Evolutionary conservation across 768 basidiomycete species (phyloP).

Genomic region (Russula foetens): DNA sequence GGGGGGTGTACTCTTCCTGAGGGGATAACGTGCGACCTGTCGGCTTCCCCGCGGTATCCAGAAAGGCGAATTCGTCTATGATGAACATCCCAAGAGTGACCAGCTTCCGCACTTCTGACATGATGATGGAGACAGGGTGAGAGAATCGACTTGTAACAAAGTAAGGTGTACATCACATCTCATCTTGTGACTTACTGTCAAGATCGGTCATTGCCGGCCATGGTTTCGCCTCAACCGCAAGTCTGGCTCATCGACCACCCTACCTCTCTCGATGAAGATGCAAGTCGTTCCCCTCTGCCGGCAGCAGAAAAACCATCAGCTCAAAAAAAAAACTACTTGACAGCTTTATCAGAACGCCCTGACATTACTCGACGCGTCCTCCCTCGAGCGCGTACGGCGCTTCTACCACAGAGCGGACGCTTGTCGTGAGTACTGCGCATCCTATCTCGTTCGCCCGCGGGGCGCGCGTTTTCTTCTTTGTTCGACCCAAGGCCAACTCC

Average conservation of each 20-base stretch:
- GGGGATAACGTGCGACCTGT: conserved; percentile 34
- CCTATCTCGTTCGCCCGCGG: background rate
- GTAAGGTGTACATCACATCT: too few species aligned
- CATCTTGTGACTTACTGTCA: too few species aligned
- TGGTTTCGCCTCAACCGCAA: background rate
- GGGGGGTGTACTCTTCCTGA: conserved; percentile 40
- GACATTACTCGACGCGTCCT: conserved; percentile 46
- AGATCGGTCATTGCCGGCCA: background rate
- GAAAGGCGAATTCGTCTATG: conserved; percentile 69
- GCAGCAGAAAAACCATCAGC: background rate
- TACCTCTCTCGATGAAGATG: conserved; percentile 13
- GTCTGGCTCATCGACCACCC: conserved; percentile 18
- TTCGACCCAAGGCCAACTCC: background rate
- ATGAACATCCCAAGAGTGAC: conserved; percentile 87
- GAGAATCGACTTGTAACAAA: too few species aligned
- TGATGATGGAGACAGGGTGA: background rate
- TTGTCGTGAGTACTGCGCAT: conserved; percentile 44
- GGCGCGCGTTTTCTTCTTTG: background rate
- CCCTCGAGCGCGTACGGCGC: conserved; percentile 47
- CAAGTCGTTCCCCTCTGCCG: background rate
- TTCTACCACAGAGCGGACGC: conserved; percentile 71
- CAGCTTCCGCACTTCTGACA: conserved; percentile 28
- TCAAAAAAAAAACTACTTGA: background rate
- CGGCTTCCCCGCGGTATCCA: conserved; percentile 46
- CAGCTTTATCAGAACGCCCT: conserved; percentile 62